Conservation (phyloP, 2,329 filamentous ascomycete genomes). For the Pseudogymnoascus sp. region DNA sequence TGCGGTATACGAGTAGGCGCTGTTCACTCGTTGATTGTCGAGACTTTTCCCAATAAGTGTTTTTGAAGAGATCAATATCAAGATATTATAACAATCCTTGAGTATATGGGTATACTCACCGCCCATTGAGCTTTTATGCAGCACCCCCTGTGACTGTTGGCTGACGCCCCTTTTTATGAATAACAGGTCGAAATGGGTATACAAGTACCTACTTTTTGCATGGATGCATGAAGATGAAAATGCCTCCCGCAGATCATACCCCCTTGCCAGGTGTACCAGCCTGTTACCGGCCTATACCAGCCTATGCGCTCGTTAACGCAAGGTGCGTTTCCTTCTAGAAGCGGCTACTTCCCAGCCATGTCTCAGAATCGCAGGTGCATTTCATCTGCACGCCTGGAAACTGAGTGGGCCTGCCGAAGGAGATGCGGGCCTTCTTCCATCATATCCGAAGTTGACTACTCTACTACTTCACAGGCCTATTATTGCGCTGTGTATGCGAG, state of each 20-base stretch:
- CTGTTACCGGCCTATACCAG: not conserved
- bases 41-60: not conserved
- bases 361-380: not conserved
- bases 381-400: not conserved
- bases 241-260: slow-evolving; percentile 1
- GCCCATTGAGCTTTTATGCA: not conserved
- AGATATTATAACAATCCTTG: not conserved
- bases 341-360: not conserved
- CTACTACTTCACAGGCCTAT: not conserved
- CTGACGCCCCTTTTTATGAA: not conserved
- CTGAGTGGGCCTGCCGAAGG: slow-evolving; percentile 5
- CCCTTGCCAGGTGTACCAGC: not conserved
- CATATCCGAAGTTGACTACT: slow-evolving; percentile 4
- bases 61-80: not conserved
- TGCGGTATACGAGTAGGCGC: not conserved
- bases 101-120: not conserved
- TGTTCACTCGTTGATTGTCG: not conserved
- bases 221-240: slow-evolving; percentile 7
- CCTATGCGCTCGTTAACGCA: slow-evolving; percentile 2
- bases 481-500: not conserved
- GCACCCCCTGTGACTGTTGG: slow-evolving; percentile 5
- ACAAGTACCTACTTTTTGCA: not conserved
- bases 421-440: slow-evolving; percentile 7
- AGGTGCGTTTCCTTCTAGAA: slow-evolving; percentile 2
- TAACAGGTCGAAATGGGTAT: not conserved